These are phyloP conservation scores for Puccinia sorghi DNA, from an alignment of 1,284 basidiomycete genomes.

Conservation along the genomic window DNA sequence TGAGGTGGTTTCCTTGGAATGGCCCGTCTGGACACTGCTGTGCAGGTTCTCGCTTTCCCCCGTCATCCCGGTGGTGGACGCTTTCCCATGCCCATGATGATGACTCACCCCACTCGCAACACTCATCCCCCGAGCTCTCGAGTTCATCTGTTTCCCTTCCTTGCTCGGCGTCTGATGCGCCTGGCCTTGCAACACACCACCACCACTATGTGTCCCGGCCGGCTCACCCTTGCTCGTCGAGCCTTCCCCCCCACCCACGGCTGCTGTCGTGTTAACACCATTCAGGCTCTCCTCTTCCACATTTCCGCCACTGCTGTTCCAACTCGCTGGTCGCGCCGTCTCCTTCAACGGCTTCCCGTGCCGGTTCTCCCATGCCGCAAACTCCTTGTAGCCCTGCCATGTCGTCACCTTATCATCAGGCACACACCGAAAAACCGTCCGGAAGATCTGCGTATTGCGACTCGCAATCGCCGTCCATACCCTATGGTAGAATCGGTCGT, in stretches of 20 bases:
- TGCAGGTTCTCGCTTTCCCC: background rate
- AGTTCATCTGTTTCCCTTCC: background rate
- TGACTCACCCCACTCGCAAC: conserved; percentile 9
- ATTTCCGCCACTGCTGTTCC: conserved; percentile 70
- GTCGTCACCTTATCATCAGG: conserved; percentile 87
- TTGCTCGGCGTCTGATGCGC: background rate
- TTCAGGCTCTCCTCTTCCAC: conserved; percentile 51
- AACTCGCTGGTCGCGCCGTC: conserved; percentile 58
- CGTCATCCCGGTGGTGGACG: background rate
- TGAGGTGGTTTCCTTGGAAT: background rate
- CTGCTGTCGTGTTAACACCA: background rate
- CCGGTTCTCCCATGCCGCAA: conserved; percentile 57
- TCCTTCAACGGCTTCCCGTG: conserved; percentile 20
- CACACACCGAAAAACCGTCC: conserved; percentile 86
- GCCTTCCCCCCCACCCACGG: conserved; percentile 49
- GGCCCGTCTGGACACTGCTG: background rate
- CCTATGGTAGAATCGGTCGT: conserved; percentile 80
- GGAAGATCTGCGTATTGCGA: conserved; percentile 82
- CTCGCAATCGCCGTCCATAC: conserved; percentile 73
- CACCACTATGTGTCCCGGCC: background rate
- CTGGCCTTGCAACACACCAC: background rate
- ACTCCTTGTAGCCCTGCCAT: conserved; percentile 93
- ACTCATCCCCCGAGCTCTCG: conserved; percentile 4
- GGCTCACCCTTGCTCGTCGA: background rate
- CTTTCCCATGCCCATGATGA: too few species aligned